phyloP scores from a whole-genome alignment of 495 filamentous ascomycete genomes.

The Ramalina peruviana region DNA sequence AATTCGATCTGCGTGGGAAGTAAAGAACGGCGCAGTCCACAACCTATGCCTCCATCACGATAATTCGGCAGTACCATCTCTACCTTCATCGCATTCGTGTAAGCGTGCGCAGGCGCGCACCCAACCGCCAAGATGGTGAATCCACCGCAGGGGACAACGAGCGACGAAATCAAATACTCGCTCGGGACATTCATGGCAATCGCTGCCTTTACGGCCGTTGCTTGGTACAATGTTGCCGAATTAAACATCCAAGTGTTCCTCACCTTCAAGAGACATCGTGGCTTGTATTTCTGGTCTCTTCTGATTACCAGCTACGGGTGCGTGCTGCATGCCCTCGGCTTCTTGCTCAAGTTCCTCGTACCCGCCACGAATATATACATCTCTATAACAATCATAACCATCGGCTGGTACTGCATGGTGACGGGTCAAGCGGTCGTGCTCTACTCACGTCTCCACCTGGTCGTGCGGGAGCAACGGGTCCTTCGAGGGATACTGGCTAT shows the following conservation, averaged over 20 bases:
- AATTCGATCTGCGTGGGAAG: too few relatives aligned
- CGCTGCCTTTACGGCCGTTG: conserved; percentile 32
- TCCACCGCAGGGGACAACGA: conserved; percentile 7
- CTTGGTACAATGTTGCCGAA: conserved; percentile 38
- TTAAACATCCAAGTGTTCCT: conserved; percentile 34
- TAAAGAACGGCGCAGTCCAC: too few relatives aligned
- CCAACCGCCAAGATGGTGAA: conserved; percentile 13
- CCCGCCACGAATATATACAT: conserved; percentile 20
- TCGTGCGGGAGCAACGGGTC: conserved; percentile 30
- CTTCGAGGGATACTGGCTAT: conserved; percentile 28
- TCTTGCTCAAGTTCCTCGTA: conserved; percentile 36
- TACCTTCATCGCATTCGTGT: too few relatives aligned
- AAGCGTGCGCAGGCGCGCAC: neutral
- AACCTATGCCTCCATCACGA: too few relatives aligned
- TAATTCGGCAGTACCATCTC: too few relatives aligned
- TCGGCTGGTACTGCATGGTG: conserved; percentile 42
- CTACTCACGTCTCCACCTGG: conserved; percentile 37
- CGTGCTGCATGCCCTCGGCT: conserved; percentile 37
- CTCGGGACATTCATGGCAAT: conserved; percentile 20
- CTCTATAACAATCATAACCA: conserved; percentile 31
- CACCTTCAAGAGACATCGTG: conserved; percentile 37
- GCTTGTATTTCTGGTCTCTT: conserved; percentile 41
- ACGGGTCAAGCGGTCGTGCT: conserved; percentile 38
- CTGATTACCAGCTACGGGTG: conserved; percentile 27
- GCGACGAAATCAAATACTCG: conserved; percentile 2